phyloP scores from a whole-genome alignment of 768 basidiomycete species.

The Phallus indusiatus region DNA sequence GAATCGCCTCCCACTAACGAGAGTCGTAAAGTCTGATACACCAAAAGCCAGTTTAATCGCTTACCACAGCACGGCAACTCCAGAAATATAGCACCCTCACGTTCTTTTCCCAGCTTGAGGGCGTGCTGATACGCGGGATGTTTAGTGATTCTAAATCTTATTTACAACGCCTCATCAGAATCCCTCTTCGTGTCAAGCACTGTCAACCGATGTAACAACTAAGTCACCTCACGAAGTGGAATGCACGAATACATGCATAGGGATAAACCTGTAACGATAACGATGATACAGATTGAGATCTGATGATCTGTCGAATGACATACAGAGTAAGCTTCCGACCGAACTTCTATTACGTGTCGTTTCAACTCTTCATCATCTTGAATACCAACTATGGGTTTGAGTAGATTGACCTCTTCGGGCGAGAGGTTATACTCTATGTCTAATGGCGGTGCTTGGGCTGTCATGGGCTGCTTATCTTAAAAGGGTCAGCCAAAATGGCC shows the following conservation, averaged over 20 bases:
- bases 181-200: too few species aligned
- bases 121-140: slow-evolving; percentile 17
- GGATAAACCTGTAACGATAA: slow-evolving; percentile 17
- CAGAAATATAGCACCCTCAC: slow-evolving; percentile 28
- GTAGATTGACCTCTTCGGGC: slow-evolving; percentile 18
- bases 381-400: slow-evolving; percentile 23
- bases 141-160: slow-evolving; percentile 11
- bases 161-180: too few species aligned
- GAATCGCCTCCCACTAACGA: slow-evolving; percentile 10
- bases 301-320: neutral
- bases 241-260: slow-evolving; percentile 20
- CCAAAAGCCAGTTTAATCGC: slow-evolving; percentile 17
- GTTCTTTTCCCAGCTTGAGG: slow-evolving; percentile 28
- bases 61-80: slow-evolving; percentile 39
- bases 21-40: neutral
- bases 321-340: slow-evolving; percentile 25
- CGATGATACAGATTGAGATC: neutral
- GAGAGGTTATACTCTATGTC: slow-evolving; percentile 6
- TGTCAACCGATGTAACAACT: neutral
- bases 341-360: slow-evolving; percentile 25
- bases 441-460: neutral
- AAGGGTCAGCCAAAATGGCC: neutral
- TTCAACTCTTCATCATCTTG: slow-evolving; percentile 21
- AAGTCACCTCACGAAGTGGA: slow-evolving; percentile 19
- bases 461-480: neutral